Evolutionary conservation across 768 basidiomycete species (phyloP).

Genomic region (Cystoderma amianthinum): DNA sequence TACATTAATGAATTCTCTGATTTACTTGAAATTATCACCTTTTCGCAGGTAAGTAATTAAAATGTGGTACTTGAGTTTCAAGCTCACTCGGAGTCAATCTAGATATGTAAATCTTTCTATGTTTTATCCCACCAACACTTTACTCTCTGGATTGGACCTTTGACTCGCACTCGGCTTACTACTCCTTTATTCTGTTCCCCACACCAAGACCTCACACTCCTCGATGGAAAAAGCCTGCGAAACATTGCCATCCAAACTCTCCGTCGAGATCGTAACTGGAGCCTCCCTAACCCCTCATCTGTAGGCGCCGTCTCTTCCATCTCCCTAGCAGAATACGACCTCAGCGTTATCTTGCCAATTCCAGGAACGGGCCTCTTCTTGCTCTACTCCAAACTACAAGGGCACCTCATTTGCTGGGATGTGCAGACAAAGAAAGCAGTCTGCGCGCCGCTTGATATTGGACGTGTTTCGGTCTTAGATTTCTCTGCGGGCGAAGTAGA

Average conservation of each 20-base stretch:
- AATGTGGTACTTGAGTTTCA: neutral
- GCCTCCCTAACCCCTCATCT: neutral
- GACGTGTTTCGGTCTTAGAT: slow-evolving; percentile 8
- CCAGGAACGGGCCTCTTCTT: slow-evolving; percentile 2
- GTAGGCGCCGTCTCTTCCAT: neutral
- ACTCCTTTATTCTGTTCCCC: neutral
- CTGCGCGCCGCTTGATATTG: neutral
- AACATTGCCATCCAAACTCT: slow-evolving; percentile 1
- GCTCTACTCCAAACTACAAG: neutral
- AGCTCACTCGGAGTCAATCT: too few relatives aligned
- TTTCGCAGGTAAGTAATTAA: slow-evolving; percentile 1
- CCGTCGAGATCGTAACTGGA: neutral
- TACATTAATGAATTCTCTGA: neutral
- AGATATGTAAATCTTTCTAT: slow-evolving; percentile 3
- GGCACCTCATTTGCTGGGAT: slow-evolving; percentile 1
- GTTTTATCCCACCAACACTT: slow-evolving; percentile 2
- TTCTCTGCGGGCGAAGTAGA: slow-evolving; percentile 18
- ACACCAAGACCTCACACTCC: slow-evolving; percentile 1
- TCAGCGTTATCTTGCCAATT: slow-evolving; percentile 4
- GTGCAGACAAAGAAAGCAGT: slow-evolving; percentile 1
- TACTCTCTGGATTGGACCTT: slow-evolving; percentile 7
- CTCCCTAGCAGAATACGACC: neutral
- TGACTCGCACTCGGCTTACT: neutral
- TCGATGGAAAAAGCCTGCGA: neutral
- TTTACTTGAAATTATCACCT: slow-evolving; percentile 1